phyloP scores from a whole-genome alignment of 768 basidiomycete genomes.

The Mycena epipterygia region DNA sequence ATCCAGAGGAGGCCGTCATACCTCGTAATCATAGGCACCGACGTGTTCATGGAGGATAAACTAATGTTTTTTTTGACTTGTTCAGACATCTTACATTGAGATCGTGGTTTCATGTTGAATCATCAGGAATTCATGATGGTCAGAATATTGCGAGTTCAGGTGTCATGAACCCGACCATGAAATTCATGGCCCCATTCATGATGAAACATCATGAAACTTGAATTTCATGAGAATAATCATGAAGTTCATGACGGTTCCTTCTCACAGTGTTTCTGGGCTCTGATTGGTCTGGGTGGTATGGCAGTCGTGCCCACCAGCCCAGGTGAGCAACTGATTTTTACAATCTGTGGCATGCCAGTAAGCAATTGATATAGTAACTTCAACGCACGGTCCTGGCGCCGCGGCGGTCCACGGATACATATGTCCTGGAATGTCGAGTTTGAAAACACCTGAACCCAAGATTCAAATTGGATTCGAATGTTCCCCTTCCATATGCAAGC shows the following conservation, averaged over 20 bases:
- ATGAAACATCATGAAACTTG: slow-evolving; percentile 7
- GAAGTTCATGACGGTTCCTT: slow-evolving; percentile 17
- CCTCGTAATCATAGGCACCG: slow-evolving; percentile 12
- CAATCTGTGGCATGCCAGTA: too few relatives aligned
- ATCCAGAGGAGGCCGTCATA: slow-evolving; percentile 7
- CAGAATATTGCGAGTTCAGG: not conserved
- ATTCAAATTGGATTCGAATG: too few relatives aligned
- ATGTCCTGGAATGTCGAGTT: too few relatives aligned
- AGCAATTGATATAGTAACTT: too few relatives aligned
- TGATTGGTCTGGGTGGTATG: too few relatives aligned
- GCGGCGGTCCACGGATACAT: too few relatives aligned
- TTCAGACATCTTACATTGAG: not conserved
- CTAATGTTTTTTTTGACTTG: not conserved
- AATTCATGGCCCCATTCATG: slow-evolving; percentile 5
- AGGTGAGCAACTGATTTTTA: too few relatives aligned
- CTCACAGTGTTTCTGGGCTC: too few relatives aligned
- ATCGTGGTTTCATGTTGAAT: not conserved
- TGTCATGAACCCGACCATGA: not conserved
- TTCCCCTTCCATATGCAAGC: too few relatives aligned
- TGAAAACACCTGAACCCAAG: too few relatives aligned
- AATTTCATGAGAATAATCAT: not conserved
- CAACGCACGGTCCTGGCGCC: too few relatives aligned
- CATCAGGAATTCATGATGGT: slow-evolving; percentile 13
- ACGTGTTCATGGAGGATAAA: not conserved
- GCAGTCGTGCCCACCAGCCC: too few relatives aligned